Percentiles rank a stretch among this genome's conserved stretches.
phyloP scores from a whole-genome alignment of 495 filamentous ascomycete genomes.

The Tuber borchii region DNA sequence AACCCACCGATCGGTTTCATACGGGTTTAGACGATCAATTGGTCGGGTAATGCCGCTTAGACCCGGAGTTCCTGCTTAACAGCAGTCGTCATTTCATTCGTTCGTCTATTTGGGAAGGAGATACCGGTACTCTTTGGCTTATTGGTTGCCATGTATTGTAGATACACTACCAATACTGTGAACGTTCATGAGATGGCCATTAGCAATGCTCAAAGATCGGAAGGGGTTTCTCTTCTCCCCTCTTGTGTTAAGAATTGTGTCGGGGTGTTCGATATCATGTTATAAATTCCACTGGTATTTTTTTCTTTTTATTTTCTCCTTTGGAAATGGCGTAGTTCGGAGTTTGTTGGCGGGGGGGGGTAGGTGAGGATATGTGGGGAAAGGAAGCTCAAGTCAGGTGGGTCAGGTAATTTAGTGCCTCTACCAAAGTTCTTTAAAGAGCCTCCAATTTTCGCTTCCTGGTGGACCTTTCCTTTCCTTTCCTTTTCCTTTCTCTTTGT shows the following conservation, averaged over 20 bases:
- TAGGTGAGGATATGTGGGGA: neutral
- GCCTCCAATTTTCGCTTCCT: neutral
- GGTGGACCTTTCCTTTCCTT: neutral
- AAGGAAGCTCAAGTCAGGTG: neutral
- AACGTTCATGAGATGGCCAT: neutral
- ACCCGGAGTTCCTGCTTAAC: neutral
- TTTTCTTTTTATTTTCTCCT: neutral
- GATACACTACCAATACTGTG: neutral
- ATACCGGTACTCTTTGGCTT: neutral
- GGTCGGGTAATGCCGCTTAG: neutral
- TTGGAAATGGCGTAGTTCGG: neutral
- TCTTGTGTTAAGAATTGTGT: neutral
- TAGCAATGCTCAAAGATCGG: neutral
- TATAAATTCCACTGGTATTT: neutral
- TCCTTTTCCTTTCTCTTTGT: neutral
- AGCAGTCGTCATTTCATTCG: neutral
- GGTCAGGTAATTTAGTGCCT: neutral
- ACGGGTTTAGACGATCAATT: neutral
- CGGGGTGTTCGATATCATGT: too few species aligned
- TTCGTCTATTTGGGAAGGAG: neutral
- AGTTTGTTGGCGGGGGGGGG: neutral
- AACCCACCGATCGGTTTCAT: neutral
- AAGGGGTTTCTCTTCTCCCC: neutral
- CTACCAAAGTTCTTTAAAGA: neutral
- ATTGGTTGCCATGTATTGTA: neutral